Percentiles rank a stretch among this genome's conserved stretches.
These are phyloP conservation scores for Solanum sitiens DNA, from an alignment of 257 asterid genomes.

Conservation along the genomic window DNA sequence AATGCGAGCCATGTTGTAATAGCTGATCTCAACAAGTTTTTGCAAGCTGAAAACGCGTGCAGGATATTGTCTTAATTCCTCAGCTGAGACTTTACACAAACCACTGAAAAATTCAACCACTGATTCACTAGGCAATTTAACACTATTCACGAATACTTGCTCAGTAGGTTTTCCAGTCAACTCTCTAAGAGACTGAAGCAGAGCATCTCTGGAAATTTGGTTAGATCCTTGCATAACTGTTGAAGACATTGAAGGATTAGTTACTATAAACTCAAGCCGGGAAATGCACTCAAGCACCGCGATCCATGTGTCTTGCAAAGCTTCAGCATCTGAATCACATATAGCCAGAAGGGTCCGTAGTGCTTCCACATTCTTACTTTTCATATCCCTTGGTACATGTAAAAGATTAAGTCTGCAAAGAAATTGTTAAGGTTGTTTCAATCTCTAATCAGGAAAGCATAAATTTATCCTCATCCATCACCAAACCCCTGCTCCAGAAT, in stretches of 20 bases:
- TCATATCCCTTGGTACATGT: constrained; percentile 98
- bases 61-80: constrained; percentile 88
- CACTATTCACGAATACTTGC: constrained; percentile 83
- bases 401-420: constrained; percentile 77
- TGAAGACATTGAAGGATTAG: constrained; percentile 89
- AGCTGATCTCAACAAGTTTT: constrained; percentile 97
- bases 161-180: constrained; percentile 92
- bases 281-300: constrained; percentile 94
- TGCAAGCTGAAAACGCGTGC: constrained; percentile 98
- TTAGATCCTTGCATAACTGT: constrained; percentile 97
- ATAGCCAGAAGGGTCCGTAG: constrained; percentile 73
- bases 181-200: constrained; percentile 84
- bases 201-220: constrained; percentile 89
- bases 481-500: not conserved
- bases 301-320: constrained; percentile 96
- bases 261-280: constrained; percentile 87
- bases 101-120: constrained; percentile 95
- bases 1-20: constrained; percentile 97
- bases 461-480: not conserved
- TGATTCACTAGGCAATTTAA: constrained; percentile 93
- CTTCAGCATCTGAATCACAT: constrained; percentile 83
- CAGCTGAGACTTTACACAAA: constrained; percentile 91
- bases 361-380: constrained; percentile 92
- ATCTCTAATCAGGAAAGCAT: not conserved
- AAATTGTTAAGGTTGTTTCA: constrained; percentile 18